Base-by-base conservation (phyloP, 1,139 yeast genomes). In the Yamadazyma mexicana region DNA sequence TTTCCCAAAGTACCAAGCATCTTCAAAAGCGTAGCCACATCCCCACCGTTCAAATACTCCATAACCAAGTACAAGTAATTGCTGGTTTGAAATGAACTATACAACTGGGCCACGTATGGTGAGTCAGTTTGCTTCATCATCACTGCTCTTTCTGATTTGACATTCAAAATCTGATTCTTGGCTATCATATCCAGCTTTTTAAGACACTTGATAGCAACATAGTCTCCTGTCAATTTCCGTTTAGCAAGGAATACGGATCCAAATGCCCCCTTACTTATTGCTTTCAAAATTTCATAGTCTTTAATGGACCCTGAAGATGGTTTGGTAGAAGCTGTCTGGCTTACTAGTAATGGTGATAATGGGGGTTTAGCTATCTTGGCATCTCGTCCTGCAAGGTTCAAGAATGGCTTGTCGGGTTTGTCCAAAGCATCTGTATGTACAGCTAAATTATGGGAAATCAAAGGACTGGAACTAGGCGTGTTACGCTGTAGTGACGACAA, bases 21-120 rank as follows among this genome's bases (percentile, higher is more conserved):
- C 51, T 87, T 87, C 24, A 94, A 66, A 36, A 94, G 66, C 0
- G 96, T 85, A 0, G 97, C 95, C 56, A 95, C 80, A 60, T 94
- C 99, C 22, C 99, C 99, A 30, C 98, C 98, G 51, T 87, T 88
- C 35, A 92, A 68, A 58, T 89, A 94, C 59, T 94, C 98, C 98
- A 94, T 92, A 2, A 94, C 98, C 50, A 94, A 69, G 56, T 87
- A 94, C 20, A 94, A 69, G 56, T 85, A 89, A 49, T 89, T 95
- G 40, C 79, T 79, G 43, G 89, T 87, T 63, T 94, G 98, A 58
- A 94, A 94, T 28, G 95, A 85, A 39, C 85, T 86, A 57, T 83
- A 87, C 30, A 94, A 69, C 54, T 86, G 91, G 1, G 96, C 98
- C 43, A 92, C 98, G 58, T 86, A 89, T 0, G 96, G 95, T 31